phyloP scores from a whole-genome alignment of 495 filamentous ascomycete species.

The Lophiostoma macrostomum region DNA sequence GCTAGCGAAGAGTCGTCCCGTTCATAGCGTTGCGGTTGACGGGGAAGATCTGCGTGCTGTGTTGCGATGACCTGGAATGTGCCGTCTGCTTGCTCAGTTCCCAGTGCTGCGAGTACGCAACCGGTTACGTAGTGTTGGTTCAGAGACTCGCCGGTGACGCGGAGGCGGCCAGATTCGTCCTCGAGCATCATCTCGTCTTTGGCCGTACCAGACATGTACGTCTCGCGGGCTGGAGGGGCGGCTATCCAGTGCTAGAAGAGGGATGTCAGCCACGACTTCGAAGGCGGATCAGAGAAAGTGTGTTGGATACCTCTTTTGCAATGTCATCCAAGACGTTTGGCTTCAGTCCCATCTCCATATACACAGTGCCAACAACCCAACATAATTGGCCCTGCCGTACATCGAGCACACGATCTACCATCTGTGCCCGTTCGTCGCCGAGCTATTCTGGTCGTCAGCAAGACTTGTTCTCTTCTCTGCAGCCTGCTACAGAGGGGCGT shows the following conservation, averaged over 20 bases:
- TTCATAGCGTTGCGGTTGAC: constrained; percentile 76
- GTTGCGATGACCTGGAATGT: constrained; percentile 91
- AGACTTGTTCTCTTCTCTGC: neutral
- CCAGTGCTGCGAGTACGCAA: constrained; percentile 84
- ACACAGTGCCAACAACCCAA: constrained; percentile 92
- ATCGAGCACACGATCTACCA: constrained; percentile 84
- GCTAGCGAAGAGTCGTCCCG: constrained; percentile 45
- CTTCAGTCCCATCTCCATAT: constrained; percentile 95
- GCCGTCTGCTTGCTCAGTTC: constrained; percentile 86
- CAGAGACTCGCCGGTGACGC: constrained; percentile 68
- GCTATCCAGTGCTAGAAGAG: constrained; percentile 79
- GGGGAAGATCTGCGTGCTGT: constrained; percentile 78
- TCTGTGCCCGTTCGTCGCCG: constrained; percentile 68
- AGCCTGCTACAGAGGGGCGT: constrained; percentile 16
- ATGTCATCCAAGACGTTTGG: constrained; percentile 96
- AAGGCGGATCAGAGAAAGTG: no score
- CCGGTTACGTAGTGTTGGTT: constrained; percentile 76
- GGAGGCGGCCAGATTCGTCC: constrained; percentile 91
- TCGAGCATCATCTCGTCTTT: constrained; percentile 78
- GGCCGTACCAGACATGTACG: constrained; percentile 62
- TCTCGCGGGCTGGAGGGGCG: constrained; percentile 73
- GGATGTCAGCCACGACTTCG: constrained; percentile 6
- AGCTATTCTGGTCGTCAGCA: constrained; percentile 51
- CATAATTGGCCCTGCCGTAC: constrained; percentile 94
- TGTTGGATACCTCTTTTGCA: constrained; percentile 81